Evolutionary conservation across 31 red algal genomes (phyloP), one percentile per base, ranked within the genome.

Genomic region (Endocladia muricata): DNA sequence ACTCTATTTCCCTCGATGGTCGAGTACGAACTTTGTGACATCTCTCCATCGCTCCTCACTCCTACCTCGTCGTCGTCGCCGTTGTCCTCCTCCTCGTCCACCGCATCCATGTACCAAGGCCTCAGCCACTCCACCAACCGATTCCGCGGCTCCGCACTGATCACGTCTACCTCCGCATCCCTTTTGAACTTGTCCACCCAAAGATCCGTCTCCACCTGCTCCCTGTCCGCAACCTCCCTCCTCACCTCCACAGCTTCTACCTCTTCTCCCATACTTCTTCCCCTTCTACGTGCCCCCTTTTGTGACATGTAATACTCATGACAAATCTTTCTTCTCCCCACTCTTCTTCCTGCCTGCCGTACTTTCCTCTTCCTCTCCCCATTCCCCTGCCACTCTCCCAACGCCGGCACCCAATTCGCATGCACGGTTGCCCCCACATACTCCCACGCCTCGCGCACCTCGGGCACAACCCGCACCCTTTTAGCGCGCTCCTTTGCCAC

Each of bases 81-180:
- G 13, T 28, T 0, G 6, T 13, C 55, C 13, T 58, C 55, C 25
- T 58, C 32, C 13, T 58, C 55, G n/a, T n/a, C 44, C 11, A 48
- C 6, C 21, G 38, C 37, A 41, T 60, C 25, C 25, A 42, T 61
- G 37, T 88, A 88, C 85, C 85, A 81, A 2, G 48, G 23, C 4
- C 68, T 55, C 8, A 88, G 48, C 85, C 85, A 88, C 60, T 88
- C 85, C 1, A 78, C 75, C 2, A 88, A 76, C 30, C 68, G n/a
- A 7, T 64, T 78, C 25, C 68, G 74, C 22, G 55, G 41, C n/a
- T 74, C 40, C 15, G 60, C 74, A 59, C 76, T 88, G 17, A 88
- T 88, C 25, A 88, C 74, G 58, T 88, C 85, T 37, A 88, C 63
- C 36, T 69, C 52, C 37, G 48, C 30, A 22, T 88, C 76, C 2